Conservation (phyloP, 768 basidiomycete genomes). For the Tricholoma bakamatsutake region DNA sequence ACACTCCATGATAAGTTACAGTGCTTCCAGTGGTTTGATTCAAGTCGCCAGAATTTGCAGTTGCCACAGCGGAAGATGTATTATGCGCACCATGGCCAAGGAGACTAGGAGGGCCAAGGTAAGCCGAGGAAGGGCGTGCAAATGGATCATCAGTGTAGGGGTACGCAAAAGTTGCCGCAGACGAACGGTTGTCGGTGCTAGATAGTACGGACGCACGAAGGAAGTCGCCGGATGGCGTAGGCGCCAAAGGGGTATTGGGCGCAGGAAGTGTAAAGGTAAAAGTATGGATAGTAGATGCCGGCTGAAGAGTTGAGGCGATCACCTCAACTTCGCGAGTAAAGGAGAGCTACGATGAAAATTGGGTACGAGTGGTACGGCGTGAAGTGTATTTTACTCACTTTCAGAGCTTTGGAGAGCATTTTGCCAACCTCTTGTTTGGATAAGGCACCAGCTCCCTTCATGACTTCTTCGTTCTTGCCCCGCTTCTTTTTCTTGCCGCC, state of each 20-base stretch:
- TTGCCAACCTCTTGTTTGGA: constrained; percentile 84
- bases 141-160: constrained; percentile 76
- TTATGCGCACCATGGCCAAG: constrained; percentile 41
- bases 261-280: constrained; percentile 87
- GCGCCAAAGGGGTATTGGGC: constrained; percentile 68
- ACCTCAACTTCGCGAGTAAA: constrained; percentile 92
- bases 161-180: constrained; percentile 67
- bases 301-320: constrained; percentile 91
- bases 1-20: constrained; percentile 84
- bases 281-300: constrained; percentile 86
- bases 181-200: constrained; percentile 52
- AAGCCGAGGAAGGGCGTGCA: constrained; percentile 73
- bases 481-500: constrained; percentile 72
- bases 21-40: constrained; percentile 34
- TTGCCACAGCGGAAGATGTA: constrained; percentile 25
- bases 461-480: constrained; percentile 54
- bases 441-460: constrained; percentile 76
- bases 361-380: neutral
- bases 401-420: constrained; percentile 87
- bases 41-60: constrained; percentile 26
- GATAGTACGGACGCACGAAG: constrained; percentile 73
- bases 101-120: constrained; percentile 70
- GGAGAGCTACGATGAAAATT: constrained; percentile 51
- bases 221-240: constrained; percentile 65
- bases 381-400: constrained; percentile 40